A percentile compares a stretch with the other conserved stretches of the same genome.
phyloP scores from a whole-genome alignment of 2,329 filamentous ascomycete genomes.

The Colletotrichum eleusines region DNA sequence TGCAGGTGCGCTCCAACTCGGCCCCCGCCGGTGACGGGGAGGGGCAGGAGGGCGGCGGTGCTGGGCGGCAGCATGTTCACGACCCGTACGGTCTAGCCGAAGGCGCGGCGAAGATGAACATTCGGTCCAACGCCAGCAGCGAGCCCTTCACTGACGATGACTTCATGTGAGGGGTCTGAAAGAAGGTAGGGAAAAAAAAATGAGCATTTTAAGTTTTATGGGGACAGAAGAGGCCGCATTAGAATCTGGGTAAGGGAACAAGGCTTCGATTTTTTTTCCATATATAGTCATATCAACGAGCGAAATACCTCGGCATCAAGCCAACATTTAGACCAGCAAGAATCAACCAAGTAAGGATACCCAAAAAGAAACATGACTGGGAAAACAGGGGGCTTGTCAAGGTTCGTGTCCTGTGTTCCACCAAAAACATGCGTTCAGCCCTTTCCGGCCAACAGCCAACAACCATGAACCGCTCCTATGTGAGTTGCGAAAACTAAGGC shows the following conservation, averaged over 20 bases:
- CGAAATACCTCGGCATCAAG: neutral
- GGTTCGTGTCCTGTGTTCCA: slow-evolving; percentile 35
- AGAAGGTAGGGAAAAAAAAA: neutral
- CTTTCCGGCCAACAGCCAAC: slow-evolving; percentile 8
- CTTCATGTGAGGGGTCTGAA: slow-evolving; percentile 53
- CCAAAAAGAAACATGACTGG: neutral
- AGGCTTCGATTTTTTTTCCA: neutral
- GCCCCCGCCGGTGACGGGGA: slow-evolving; percentile 33
- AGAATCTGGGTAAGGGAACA: neutral
- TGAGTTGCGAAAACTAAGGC: neutral
- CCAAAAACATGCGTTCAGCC: slow-evolving; percentile 6
- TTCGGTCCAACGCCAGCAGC: slow-evolving; percentile 47
- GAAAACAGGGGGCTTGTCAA: slow-evolving; percentile 10
- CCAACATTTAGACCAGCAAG: neutral
- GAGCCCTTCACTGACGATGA: slow-evolving; percentile 56
- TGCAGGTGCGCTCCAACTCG: slow-evolving; percentile 58
- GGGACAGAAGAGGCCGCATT: neutral
- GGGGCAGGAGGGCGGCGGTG: slow-evolving; percentile 23
- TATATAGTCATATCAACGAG: neutral
- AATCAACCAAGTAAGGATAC: neutral
- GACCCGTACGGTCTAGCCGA: slow-evolving; percentile 57
- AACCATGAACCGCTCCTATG: neutral
- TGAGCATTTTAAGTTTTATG: neutral
- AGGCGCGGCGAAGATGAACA: slow-evolving; percentile 56
- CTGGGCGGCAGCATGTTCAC: slow-evolving; percentile 39